Conservation (phyloP, 139 green algal genomes). For the Chlorella sp. region DNA sequence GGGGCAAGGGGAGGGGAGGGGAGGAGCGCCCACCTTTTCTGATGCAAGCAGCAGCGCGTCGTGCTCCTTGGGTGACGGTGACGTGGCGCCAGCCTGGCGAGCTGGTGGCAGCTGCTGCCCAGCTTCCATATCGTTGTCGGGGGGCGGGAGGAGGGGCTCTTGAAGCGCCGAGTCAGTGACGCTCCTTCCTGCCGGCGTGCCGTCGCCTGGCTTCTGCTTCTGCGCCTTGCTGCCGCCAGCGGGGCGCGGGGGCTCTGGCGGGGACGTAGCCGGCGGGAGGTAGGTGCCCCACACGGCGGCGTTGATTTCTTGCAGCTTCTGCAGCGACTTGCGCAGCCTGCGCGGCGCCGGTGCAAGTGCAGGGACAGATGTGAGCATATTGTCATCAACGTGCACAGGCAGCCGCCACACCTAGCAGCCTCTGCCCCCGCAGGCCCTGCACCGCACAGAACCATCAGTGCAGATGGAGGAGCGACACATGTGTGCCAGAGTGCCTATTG, state of each 20-base stretch:
- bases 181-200: background rate
- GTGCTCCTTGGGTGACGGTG: background rate
- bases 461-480: too few relatives aligned
- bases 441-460: too few relatives aligned
- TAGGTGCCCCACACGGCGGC: background rate
- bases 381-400: too few relatives aligned
- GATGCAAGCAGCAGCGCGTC: background rate
- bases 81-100: background rate
- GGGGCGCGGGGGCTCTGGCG: background rate
- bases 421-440: too few relatives aligned
- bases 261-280: background rate
- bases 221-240: background rate
- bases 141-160: background rate
- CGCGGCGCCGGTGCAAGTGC: background rate
- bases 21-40: slow-evolving; percentile 28
- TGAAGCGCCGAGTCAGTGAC: background rate
- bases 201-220: background rate
- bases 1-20: too few relatives aligned
- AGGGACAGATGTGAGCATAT: too few relatives aligned
- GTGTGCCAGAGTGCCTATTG: too few relatives aligned
- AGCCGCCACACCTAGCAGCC: too few relatives aligned
- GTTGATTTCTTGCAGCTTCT: slow-evolving; percentile 22
- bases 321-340: slow-evolving; percentile 22
- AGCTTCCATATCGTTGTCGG: background rate
- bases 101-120: background rate